Base-by-base conservation (phyloP, 306 rosid species). In the Malus asiatica region DNA sequence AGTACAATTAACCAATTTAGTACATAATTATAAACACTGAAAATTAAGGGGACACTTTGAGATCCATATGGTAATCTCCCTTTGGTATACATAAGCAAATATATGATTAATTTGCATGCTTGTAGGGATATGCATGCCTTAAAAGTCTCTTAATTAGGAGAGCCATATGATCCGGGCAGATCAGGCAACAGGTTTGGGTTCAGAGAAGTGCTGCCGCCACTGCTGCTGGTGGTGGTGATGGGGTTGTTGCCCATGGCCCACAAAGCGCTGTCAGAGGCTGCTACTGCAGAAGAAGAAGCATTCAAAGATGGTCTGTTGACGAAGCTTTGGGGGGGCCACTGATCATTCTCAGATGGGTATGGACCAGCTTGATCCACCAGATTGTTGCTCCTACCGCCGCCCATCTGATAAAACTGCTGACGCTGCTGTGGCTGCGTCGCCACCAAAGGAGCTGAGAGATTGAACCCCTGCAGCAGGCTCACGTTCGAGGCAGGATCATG, bases 401-500 rank as follows among this genome's bases (percentile, higher is more conserved):
- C 80, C 59, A 67, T 22, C 75, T 75, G 86, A 65, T 64, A 79
- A 46, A 84, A 78, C 0, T 77, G 79, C 0, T 75, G 79, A 0
- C 68, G 62, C 29, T n/a, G 62, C 62, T 19, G 62, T 4, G 23
- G 23, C 29, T 20, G 12, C 13, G 25, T 1, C 25, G 2, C 29
- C 62, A 20, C 78, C 52, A 64, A 23, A 27, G 87, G 66, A 53
- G 76, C 25, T 30, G 64, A 38, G 64, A 64, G 75, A 55, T 77
- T 77, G 72, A 91, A 86, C 42, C 90, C 86, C 68, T 83, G 77
- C 7, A 79, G 55, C 53, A 86, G 81, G 70, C 83, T 78, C 81
- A 87, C 20, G 77, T 81, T 84, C 44, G 88, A 80, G 53, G 86
- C 20, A 5, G 55, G 55, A 48, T 48, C 20, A 70, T 44, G 30